Evolutionary conservation across 2,329 filamentous ascomycete genomes (phyloP).

Genomic region (Sporothrix brunneoviolacea): DNA sequence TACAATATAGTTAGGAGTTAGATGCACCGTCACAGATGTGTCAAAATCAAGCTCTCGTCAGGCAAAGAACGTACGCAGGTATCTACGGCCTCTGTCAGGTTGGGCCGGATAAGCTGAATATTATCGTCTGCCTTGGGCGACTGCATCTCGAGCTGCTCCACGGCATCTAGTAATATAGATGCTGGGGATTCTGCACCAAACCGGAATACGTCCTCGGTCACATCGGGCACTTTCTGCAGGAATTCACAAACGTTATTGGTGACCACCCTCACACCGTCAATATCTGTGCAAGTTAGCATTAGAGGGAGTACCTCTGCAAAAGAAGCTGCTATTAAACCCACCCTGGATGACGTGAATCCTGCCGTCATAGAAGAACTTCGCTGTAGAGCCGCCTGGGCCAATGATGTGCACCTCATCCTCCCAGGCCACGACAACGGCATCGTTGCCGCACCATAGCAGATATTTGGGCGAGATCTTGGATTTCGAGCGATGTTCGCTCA

Average conservation of each 20-base stretch:
- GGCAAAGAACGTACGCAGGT: constrained; percentile 57
- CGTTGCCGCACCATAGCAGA: constrained; percentile 93
- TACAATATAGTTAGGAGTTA: neutral
- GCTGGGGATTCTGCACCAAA: constrained; percentile 82
- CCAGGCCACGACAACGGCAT: constrained; percentile 90
- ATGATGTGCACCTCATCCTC: constrained; percentile 96
- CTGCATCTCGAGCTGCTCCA: constrained; percentile 83
- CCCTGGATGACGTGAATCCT: constrained; percentile 85
- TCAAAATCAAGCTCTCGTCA: no score
- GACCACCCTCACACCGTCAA: constrained; percentile 82
- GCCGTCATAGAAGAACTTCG: constrained; percentile 80
- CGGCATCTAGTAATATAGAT: constrained; percentile 87
- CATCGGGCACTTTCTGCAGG: constrained; percentile 83
- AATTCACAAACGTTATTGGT: constrained; percentile 97
- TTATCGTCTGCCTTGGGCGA: constrained; percentile 97
- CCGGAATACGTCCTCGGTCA: constrained; percentile 82
- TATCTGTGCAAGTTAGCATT: constrained; percentile 33
- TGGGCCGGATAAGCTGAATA: constrained; percentile 85
- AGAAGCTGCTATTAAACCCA: constrained; percentile 29
- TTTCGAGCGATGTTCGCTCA: constrained; percentile 86
- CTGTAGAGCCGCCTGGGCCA: constrained; percentile 71
- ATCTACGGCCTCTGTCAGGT: constrained; percentile 87
- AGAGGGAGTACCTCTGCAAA: neutral
- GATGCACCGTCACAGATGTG: neutral
- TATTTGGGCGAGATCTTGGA: constrained; percentile 80